phyloP scores from a whole-genome alignment of 1,139 yeast genomes.

The Nakaseomyces delphensis region DNA sequence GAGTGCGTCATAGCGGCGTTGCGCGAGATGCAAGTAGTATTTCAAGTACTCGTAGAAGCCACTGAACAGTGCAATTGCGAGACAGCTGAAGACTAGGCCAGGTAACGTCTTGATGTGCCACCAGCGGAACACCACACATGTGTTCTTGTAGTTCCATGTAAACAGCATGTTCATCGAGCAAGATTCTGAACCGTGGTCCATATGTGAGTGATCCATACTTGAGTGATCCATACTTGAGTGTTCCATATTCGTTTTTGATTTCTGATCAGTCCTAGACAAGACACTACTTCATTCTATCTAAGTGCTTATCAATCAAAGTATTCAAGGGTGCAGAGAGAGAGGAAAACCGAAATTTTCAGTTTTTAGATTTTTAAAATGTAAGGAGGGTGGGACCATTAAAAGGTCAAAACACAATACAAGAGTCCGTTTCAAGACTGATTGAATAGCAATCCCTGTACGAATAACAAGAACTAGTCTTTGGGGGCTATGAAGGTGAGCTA shows the following conservation, averaged over 20 bases:
- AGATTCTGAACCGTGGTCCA: conserved; percentile 21
- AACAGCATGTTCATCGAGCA: conserved; percentile 77
- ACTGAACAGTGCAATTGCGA: conserved; percentile 42
- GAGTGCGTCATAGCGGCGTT: conserved; percentile 2
- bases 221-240: conserved; percentile 31
- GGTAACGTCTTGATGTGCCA: conserved; percentile 59
- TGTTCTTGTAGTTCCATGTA: conserved; percentile 68
- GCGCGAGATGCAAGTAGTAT: conserved; percentile 28
- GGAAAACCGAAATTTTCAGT: no score
- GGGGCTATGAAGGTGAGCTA: no score
- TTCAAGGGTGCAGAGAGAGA: no score
- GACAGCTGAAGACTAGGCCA: conserved; percentile 46
- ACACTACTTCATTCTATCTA: no score
- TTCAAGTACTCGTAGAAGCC: conserved; percentile 57
- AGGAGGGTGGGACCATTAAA: no score
- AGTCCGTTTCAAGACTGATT: no score
- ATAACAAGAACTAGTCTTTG: no score
- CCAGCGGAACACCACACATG: conserved; percentile 67
- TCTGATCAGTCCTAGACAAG: not conserved
- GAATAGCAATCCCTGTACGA: no score
- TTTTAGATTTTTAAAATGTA: no score
- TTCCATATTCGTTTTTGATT: not conserved
- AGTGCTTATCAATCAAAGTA: no score
- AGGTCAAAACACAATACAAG: no score
- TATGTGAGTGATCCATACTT: conserved; percentile 11